Base-by-base conservation (phyloP, 2,329 filamentous ascomycete genomes). In the Hyphodiscus sp. region DNA sequence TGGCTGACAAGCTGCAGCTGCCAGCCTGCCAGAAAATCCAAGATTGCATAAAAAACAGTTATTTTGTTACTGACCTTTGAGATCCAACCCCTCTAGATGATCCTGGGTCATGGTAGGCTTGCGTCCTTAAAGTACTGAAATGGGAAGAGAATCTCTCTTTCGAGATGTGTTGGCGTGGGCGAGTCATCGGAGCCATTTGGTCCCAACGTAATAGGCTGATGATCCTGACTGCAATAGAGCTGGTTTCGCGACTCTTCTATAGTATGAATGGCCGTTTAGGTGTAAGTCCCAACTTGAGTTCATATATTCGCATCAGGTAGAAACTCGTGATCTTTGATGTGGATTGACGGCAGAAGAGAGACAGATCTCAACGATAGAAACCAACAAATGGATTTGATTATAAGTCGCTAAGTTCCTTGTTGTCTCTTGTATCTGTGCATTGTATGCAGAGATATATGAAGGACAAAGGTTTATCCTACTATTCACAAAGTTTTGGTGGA, bases 71-170 rank as follows among this genome's bases (percentile, higher is more conserved):
- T 59, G 71, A 85, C 82, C 77, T 79, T 61, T 83, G 78, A 54
- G 76, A 77, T 16, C 74, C 74, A 11, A 73, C 73, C 8, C 78
- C 77, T 60, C 82, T 74, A 20, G 79, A 71, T 41, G 73, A 71
- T 1, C 80, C 26, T 20, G 66, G 78, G 63, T 89, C 85, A 58
- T 77, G 77, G 71, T 94, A 94, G 18, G 80, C 76, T 62, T 88
- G 84, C 20, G 84, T 86, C 68, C 87, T 87, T 45, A 88, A 76
- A 30, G 76, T 77, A 20, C 77, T 75, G 69, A 95, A 90, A 57
- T 85, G 78, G 41, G 72, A 69, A 2, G 83, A 74, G 65, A 95
- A 89, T 51, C 79, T 77, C 49, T 89, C 83, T 67, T 89, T 90
- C 20, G 82, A 71, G n/a, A 87, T 70, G 58, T 78, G 78, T 52